Conservation (phyloP, 805 yeast genomes). For the Pichia phayaonensis region DNA sequence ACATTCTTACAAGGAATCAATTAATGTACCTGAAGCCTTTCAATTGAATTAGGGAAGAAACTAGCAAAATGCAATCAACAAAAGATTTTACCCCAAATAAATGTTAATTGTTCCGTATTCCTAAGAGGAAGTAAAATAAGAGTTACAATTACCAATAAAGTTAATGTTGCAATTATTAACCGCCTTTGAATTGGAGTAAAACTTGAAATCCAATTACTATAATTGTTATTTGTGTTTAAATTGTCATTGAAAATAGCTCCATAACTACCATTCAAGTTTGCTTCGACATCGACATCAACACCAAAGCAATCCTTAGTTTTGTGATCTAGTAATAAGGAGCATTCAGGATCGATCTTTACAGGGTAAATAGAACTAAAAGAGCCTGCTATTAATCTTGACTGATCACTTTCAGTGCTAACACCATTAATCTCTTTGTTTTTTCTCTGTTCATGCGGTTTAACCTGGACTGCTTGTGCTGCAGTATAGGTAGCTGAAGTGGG, state of each 20-base stretch:
- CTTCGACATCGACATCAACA: conserved; percentile 1
- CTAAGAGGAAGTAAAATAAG: conserved; percentile 12
- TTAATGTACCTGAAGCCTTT: no score
- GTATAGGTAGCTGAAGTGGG: background rate
- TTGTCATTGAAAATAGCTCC: background rate
- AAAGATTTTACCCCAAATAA: conserved; percentile 17
- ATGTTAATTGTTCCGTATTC: conserved; percentile 7
- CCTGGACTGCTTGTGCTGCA: background rate
- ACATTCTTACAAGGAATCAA: no score
- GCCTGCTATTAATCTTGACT: background rate
- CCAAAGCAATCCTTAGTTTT: background rate
- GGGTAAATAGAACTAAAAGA: background rate
- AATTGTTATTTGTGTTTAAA: background rate
- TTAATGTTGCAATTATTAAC: background rate
- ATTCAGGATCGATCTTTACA: background rate
- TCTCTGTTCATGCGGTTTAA: background rate
- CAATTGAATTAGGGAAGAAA: conserved; percentile 1
- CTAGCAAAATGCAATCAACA: conserved; percentile 15
- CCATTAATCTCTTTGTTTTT: background rate
- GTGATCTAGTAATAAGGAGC: background rate
- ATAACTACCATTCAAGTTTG: background rate
- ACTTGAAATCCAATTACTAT: background rate
- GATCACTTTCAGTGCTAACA: background rate
- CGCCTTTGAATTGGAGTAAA: background rate
- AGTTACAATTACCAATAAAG: conserved; percentile 7